Percentiles rank a stretch among this genome's conserved stretches.
These are phyloP conservation scores for Acmispon strigosus DNA, from an alignment of 306 rosid species.

Conservation along the genomic window DNA sequence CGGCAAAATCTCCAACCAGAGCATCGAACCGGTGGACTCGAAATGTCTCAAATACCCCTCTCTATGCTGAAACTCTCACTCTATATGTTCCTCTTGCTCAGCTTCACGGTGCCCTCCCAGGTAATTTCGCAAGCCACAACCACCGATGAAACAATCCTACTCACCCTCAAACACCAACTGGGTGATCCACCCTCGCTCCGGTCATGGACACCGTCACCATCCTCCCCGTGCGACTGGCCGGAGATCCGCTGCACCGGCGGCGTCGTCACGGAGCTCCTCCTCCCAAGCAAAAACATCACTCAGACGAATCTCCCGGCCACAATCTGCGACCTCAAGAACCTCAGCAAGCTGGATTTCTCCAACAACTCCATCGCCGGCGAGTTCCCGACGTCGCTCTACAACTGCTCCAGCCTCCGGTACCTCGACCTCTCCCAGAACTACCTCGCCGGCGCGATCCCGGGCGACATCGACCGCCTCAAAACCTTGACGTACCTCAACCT, in stretches of 20 bases:
- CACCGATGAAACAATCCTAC: constrained; percentile 40
- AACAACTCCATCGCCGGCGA: constrained; percentile 56
- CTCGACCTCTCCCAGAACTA: constrained; percentile 61
- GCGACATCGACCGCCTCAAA: constrained; percentile 38
- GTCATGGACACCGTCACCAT: constrained; percentile 53
- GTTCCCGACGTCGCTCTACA: constrained; percentile 55
- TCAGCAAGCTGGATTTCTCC: constrained; percentile 41
- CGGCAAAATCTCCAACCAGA: constrained; percentile 30
- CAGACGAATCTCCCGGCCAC: constrained; percentile 27
- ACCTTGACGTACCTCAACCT: constrained; percentile 42
- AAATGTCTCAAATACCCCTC: constrained; percentile 34
- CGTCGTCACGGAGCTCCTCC: constrained; percentile 36
- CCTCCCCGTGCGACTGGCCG: constrained; percentile 70
- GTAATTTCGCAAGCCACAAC: constrained; percentile 40
- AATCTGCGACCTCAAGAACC: constrained; percentile 53
- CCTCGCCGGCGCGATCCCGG: constrained; percentile 52
- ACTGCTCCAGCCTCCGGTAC: constrained; percentile 53
- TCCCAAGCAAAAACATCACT: constrained; percentile 30
- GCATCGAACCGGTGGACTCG: background rate
- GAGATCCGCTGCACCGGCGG: constrained; percentile 42
- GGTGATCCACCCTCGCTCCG: constrained; percentile 54
- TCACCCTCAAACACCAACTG: constrained; percentile 43
- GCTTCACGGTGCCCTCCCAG: constrained; percentile 18
- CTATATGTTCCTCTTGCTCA: constrained; percentile 21
- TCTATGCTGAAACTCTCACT: background rate